Base-by-base conservation (phyloP, 352 stramenopile genomes). In the Phytopythium litorale region DNA sequence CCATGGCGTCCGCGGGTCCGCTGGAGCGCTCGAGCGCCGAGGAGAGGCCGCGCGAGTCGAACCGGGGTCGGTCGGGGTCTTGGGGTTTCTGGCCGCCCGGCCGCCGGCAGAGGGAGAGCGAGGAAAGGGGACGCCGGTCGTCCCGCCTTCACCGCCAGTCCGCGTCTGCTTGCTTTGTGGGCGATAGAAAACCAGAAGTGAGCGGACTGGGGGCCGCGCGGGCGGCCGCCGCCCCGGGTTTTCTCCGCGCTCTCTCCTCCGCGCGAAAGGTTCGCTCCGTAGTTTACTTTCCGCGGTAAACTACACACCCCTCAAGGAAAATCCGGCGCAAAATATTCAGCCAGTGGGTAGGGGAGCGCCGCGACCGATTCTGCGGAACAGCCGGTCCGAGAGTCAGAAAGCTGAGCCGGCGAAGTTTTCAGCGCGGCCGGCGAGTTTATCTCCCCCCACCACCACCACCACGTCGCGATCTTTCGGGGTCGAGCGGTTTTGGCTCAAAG, bases 121-220 rank as follows among this genome's bases (percentile, higher is more conserved):
- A 51, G 7, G 61, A 45, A 48, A 46, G 56, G 35, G 35, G n/a
- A 37, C 46, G 3, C 7, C 13, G 13, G 50, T 55, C 40, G 51
- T 60, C 62, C 59, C 64, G 64, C 64, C 72, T 32, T 71, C 65
- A 61, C 63, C 32, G 32, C 32, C 51, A 43, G 35, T 50, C 37
- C 55, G 21, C 19, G 2, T 16, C 37, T 33, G 30, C 48, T 64
- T 30, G 30, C 52, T 45, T 57, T 68, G 64, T 56, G 77, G 50
- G 65, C 65, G 76, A 71, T 70, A 79, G 67, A 81, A 84, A 81
- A 84, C 70, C 67, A 84, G 72, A 81, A 84, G 77, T 80, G 76
- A 81, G 66, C 60, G 65, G 52, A 61, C 32, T 16, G 7, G 18
- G 1, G 49, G 37, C 32, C 42, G 67, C 59, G 48, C 57, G 64